Evolutionary conservation across 768 basidiomycete genomes (phyloP), one percentile per base, ranked within the genome.

Genomic region (Amanita thiersii): DNA sequence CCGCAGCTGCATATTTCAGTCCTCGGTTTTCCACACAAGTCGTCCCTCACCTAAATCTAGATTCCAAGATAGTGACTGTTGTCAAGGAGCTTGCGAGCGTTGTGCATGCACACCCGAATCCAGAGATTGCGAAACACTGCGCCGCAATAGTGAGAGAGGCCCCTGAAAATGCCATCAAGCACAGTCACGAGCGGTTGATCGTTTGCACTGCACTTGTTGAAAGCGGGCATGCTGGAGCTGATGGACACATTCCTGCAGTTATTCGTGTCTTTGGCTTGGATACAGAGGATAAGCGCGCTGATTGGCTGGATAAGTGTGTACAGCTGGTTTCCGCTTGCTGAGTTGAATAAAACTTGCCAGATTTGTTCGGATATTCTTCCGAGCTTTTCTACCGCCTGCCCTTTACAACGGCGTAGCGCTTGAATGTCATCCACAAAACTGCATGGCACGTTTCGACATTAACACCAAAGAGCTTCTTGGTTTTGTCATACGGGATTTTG

Each of bases 371-470:
- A 33, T 77, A 20, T 69, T 75, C 45, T 66, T 77, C 45, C 56
- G 61, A n/a, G 75, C 75, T 2, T 77, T 79, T 49, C 58, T 79
- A 14, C 75, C 77, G 2, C 60, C 74, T 0, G 63, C 76, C 45
- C 54, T 79, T 3, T 50, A 66, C 40, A 73, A 79, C 44, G 74
- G 75, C 5, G 73, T 79, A 3, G 74, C 70, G 1, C 77, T 79
- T 49, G 75, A 79, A 52, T 72, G 68, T 37, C 77, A 79, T 50
- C 73, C 73, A 1, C 77, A 79, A 54, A 77, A 79, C 46, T 75
- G 73, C 45, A 58, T 79, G 5, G 73, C 73, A 4, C 66, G 74
- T 1, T 77, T 76, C 47, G 67, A 72, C 44, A 47, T 70, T 3
- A 45, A 59, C 18, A 69, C 74, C 3, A 70, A 71, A 40, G 67